Evolutionary conservation across 164 flowering plant genomes (phyloP), one percentile per base, ranked within the genome.

Genomic region (Magnolia sinica): DNA sequence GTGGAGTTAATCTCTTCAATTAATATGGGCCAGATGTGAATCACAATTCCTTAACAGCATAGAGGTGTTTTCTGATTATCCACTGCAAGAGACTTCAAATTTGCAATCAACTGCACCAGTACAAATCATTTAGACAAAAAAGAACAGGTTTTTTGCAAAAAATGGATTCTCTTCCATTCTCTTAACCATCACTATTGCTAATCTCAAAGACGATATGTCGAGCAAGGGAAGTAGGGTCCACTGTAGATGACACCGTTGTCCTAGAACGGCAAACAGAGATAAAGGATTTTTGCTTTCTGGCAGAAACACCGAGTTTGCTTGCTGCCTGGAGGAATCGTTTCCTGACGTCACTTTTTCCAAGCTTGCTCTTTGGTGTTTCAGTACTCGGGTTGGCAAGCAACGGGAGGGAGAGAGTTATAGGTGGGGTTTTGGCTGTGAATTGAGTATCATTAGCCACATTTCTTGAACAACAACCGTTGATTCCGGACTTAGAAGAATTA

Each of bases 281-380:
- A 13, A 68, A 19, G 5, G 87, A 55, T 3, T 68, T 72, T 64
- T 79, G 78, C 70, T 79, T 86, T 64, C 79, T 76, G 1, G 72
- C 37, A 73, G 85, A 78, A 65, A 76, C 58, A 29, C 85, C 81
- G 66, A 89, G 81, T 71, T 73, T 84, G 72, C 75, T 76, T 64
- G 89, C 82, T 8, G 91, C 91, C 49, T 51, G 37, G 20, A 89
- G 19, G 19, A 89, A 64, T 4, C 87, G 87, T 69, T 82, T 83
- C 71, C 92, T 90, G 75, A 88, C 86, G 27, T 81, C 79, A 19
- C 82, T 49, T 79, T 77, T 80, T 73, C 64, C 70, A 50, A n/a
- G 27, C 64, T 79, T 80, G 10, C 50, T 58, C 58, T 75, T 76
- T 63, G 78, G 76, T 19, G 68, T 50, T 76, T 20, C 71, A 23